Conservation (phyloP, 139 green algal genomes). For the Axilococcus clingmanii region DNA sequence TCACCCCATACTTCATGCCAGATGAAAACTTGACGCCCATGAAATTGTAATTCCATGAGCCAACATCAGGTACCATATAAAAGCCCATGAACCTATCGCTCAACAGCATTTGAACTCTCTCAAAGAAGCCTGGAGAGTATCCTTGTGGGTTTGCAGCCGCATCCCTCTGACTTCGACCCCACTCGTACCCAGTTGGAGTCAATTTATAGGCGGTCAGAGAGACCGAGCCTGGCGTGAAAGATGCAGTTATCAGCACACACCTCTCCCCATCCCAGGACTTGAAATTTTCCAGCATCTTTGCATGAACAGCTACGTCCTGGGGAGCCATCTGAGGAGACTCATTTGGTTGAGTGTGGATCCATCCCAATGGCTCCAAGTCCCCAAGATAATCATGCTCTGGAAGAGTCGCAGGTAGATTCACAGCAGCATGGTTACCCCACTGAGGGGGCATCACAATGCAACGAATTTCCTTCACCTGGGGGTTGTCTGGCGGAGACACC, state of each 20-base stretch:
- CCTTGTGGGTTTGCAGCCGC: conserved; percentile 66
- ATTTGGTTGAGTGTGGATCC: conserved; percentile 98
- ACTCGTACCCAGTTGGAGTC: conserved; percentile 84
- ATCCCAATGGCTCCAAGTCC: conserved; percentile 96
- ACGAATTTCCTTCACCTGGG: conserved; percentile 93
- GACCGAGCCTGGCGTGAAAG: conserved; percentile 94
- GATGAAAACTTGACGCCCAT: conserved; percentile 65
- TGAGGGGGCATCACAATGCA: conserved; percentile 93
- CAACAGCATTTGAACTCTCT: conserved; percentile 98
- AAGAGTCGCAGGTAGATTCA: conserved; percentile 76
- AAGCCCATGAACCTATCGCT: conserved; percentile 97
- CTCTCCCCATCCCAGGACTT: conserved; percentile 95
- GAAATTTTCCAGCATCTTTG: conserved; percentile 89
- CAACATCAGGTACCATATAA: conserved; percentile 90
- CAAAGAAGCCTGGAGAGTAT: conserved; percentile 88
- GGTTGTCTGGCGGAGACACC: conserved; percentile 91
- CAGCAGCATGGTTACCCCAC: conserved; percentile 90
- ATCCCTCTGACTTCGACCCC: conserved; percentile 84
- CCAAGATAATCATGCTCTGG: conserved; percentile 94
- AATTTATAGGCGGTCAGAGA: conserved; percentile 96
- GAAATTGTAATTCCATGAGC: conserved; percentile 99
- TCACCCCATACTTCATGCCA: conserved; percentile 75
- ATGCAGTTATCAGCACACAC: conserved; percentile 85
- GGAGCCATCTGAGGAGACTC: conserved; percentile 87
- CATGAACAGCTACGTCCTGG: conserved; percentile 78